These are phyloP conservation scores for Hortaea werneckii DNA, from an alignment of 2,329 filamentous ascomycete genomes.

Conservation along the genomic window DNA sequence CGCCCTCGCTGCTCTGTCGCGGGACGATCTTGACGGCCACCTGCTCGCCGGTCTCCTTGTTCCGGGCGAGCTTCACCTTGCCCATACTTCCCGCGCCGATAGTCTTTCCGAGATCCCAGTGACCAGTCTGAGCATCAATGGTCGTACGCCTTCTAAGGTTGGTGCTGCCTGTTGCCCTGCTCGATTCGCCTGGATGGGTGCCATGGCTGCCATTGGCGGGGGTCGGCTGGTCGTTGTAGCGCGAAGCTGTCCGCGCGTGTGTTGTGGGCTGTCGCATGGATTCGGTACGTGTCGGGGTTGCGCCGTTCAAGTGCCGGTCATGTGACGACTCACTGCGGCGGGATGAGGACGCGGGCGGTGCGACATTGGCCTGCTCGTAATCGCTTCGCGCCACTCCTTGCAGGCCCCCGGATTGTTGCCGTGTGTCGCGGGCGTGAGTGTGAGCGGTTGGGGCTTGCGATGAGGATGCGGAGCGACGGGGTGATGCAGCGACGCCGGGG, in stretches of 20 bases:
- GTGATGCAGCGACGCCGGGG: slow-evolving; percentile 19
- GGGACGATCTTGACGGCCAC: slow-evolving; percentile 97
- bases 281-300: slow-evolving; percentile 36
- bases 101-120: slow-evolving; percentile 93
- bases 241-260: slow-evolving; percentile 28
- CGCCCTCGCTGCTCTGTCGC: slow-evolving; percentile 68
- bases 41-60: slow-evolving; percentile 83
- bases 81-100: slow-evolving; percentile 98
- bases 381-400: slow-evolving; percentile 54
- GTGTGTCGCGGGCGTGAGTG: slow-evolving; percentile 28
- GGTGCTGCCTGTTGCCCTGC: slow-evolving; percentile 14
- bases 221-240: slow-evolving; percentile 34
- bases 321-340: slow-evolving; percentile 52
- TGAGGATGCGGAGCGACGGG: slow-evolving; percentile 27
- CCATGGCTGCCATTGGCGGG: slow-evolving; percentile 18
- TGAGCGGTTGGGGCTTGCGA: slow-evolving; percentile 19
- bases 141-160: slow-evolving; percentile 57
- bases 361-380: slow-evolving; percentile 61
- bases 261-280: slow-evolving; percentile 37
- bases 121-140: slow-evolving; percentile 80
- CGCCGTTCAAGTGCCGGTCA: slow-evolving; percentile 37
- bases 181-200: slow-evolving; percentile 13
- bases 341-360: slow-evolving; percentile 38
- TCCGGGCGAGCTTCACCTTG: slow-evolving; percentile 91
- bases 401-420: slow-evolving; percentile 32